Percentiles rank a stretch among this genome's conserved stretches.
Conservation (phyloP, 2,329 filamentous ascomycete genomes). For the Arthrinium puccinioides region DNA sequence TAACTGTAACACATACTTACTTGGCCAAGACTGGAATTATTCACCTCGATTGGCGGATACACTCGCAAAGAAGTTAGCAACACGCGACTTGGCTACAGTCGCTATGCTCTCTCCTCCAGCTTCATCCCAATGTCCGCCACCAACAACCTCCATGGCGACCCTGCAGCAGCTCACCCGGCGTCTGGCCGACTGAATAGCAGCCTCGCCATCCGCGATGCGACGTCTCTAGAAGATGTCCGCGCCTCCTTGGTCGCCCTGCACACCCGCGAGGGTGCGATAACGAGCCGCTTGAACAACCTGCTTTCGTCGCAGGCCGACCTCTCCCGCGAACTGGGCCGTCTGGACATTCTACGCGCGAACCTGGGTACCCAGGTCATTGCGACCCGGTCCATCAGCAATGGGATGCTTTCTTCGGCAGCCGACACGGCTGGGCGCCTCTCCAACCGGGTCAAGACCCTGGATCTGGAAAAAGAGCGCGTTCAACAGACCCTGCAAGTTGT, state of each 20-base stretch:
- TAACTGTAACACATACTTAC: too few species aligned
- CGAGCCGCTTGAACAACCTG: conserved; percentile 65
- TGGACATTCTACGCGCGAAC: conserved; percentile 84
- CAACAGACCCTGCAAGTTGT: conserved; percentile 87
- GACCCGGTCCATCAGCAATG: conserved; percentile 76
- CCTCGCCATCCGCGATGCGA: conserved; percentile 57
- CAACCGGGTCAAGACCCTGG: conserved; percentile 76
- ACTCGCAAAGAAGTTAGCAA: too few species aligned
- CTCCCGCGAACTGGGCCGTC: conserved; percentile 74
- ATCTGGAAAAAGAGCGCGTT: conserved; percentile 85
- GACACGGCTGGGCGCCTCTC: conserved; percentile 81
- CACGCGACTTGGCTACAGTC: too few species aligned
- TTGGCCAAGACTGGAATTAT: too few species aligned
- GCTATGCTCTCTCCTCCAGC: conserved; percentile 23
- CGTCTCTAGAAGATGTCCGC: conserved; percentile 72
- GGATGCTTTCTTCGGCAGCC: conserved; percentile 82
- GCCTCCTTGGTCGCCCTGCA: conserved; percentile 70
- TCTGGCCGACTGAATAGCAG: conserved; percentile 16
- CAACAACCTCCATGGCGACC: conserved; percentile 24
- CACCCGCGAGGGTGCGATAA: conserved; percentile 66
- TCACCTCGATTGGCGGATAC: too few species aligned
- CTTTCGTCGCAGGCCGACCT: conserved; percentile 80
- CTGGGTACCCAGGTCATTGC: conserved; percentile 81
- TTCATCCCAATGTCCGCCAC: conserved; percentile 26
- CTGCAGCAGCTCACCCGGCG: conserved; percentile 15